Evolutionary conservation across 208 protist species (phyloP).

Genomic region (Entamoeba moshkovskii): DNA sequence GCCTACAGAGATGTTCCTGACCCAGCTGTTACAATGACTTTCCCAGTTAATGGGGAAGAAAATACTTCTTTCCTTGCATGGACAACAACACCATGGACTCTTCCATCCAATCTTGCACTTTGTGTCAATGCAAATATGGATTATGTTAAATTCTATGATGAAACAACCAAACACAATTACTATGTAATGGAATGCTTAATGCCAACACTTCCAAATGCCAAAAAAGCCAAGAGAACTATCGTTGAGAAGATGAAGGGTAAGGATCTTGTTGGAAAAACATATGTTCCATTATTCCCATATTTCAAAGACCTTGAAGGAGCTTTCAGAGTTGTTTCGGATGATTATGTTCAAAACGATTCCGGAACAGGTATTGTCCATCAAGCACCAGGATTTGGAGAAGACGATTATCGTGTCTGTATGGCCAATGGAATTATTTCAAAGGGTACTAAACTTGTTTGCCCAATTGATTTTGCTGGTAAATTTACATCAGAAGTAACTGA

Average conservation of each 20-base stretch:
- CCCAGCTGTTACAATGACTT: slow-evolving; percentile 50
- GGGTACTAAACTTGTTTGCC: slow-evolving; percentile 63
- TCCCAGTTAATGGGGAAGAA: slow-evolving; percentile 62
- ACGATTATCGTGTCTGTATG: slow-evolving; percentile 83
- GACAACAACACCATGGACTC: slow-evolving; percentile 99
- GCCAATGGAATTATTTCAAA: slow-evolving; percentile 68
- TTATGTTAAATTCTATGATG: slow-evolving; percentile 81
- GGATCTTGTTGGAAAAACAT: slow-evolving; percentile 7
- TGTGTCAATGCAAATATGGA: slow-evolving; percentile 89
- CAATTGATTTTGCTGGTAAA: slow-evolving; percentile 87
- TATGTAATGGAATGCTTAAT: slow-evolving; percentile 45
- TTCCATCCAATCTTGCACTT: slow-evolving; percentile 92
- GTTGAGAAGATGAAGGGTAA: slow-evolving; percentile 25
- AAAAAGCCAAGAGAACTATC: not conserved
- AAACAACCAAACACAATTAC: slow-evolving; percentile 20
- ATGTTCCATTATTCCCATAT: slow-evolving; percentile 20
- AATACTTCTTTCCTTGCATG: slow-evolving; percentile 79
- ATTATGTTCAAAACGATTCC: slow-evolving; percentile 82
- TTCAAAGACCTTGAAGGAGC: slow-evolving; percentile 30
- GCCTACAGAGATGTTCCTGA: slow-evolving; percentile 94
- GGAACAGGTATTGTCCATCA: slow-evolving; percentile 98
- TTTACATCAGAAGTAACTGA: slow-evolving; percentile 84
- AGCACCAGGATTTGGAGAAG: slow-evolving; percentile 97
- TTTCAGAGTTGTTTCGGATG: slow-evolving; percentile 74
- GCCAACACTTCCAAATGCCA: slow-evolving; percentile 30